phyloP scores from a whole-genome alignment of 1,284 basidiomycete genomes.

The Tilletia indica region DNA sequence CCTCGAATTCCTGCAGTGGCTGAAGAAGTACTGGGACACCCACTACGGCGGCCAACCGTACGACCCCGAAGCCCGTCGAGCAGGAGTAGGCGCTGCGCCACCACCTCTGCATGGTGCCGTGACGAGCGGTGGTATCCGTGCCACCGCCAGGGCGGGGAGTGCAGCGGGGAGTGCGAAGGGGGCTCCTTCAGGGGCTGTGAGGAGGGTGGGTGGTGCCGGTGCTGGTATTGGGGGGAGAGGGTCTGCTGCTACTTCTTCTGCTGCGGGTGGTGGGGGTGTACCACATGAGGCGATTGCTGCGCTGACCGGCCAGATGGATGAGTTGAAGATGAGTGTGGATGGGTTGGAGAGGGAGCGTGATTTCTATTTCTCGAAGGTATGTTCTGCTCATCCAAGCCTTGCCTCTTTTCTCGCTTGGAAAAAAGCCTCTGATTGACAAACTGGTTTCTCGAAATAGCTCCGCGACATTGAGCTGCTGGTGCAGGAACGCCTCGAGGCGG shows the following conservation, averaged over 20 bases:
- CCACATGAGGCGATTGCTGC: slow-evolving; percentile 61
- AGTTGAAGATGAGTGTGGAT: slow-evolving; percentile 78
- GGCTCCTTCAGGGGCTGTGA: slow-evolving; percentile 14
- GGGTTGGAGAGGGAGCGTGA: slow-evolving; percentile 84
- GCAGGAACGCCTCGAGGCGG: slow-evolving; percentile 58
- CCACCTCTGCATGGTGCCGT: slow-evolving; percentile 45
- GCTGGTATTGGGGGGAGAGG: slow-evolving; percentile 47
- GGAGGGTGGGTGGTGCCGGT: slow-evolving; percentile 59
- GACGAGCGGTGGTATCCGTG: slow-evolving; percentile 33
- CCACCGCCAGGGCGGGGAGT: slow-evolving; percentile 19
- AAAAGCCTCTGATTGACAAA: too few relatives aligned
- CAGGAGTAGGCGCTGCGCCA: slow-evolving; percentile 61
- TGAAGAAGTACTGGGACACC: slow-evolving; percentile 83
- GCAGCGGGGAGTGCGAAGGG: slow-evolving; percentile 19
- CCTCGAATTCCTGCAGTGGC: slow-evolving; percentile 96
- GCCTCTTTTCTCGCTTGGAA: too few relatives aligned
- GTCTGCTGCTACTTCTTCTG: slow-evolving; percentile 62
- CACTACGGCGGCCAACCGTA: slow-evolving; percentile 86
- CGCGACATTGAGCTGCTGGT: slow-evolving; percentile 88
- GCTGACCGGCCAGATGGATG: slow-evolving; percentile 75
- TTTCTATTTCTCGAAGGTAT: slow-evolving; percentile 95
- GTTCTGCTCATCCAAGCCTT: slow-evolving; percentile 33
- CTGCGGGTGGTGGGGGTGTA: slow-evolving; percentile 24
- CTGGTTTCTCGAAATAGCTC: slow-evolving; percentile 24
- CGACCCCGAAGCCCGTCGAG: slow-evolving; percentile 77